Base-by-base conservation (phyloP, 352 stramenopile species). In the Plasmopara muralis region DNA sequence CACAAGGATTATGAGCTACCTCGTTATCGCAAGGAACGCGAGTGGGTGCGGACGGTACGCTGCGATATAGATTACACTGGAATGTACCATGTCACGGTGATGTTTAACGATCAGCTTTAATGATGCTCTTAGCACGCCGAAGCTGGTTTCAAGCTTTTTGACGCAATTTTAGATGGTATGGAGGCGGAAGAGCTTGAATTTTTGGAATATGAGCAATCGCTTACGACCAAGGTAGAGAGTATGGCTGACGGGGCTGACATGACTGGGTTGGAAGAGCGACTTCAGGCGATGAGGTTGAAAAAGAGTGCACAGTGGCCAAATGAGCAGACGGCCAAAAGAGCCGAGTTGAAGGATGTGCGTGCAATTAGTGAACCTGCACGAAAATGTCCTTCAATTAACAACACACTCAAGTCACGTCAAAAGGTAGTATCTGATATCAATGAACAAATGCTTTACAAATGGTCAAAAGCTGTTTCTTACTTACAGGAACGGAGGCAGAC, bases 121-220 rank as follows among this genome's bases (percentile, higher is more conserved):
- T 18, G 53, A 14, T 65, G 40, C 31, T 31, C 8, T 37, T 60
- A 91, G 81, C 76, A 88, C 85, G 78, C 77, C 41, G 60, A 66
- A 50, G 58, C 75, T 40, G 81, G 74, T 5, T 71, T 76, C 16
- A 73, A 67, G 47, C 59, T 91, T 6, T 87, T 91, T 38, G 78
- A 91, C 44, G 63, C 67, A 0, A 91, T 91, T 60, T 68, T 91
- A 40, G 74, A 89, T 62, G 81, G 81, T 13, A 91, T 91, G 77
- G 70, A 88, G 51, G 60, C 64, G 2, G 74, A 85, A 44, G 81
- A 91, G 43, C 47, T 62, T 2, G 75, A 87, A 37, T 69, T 77
- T 37, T 60, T 85, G 48, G 62, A 84, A 37, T 83, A 87, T 42
- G 69, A 82, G 28, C 56, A 55, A 20, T 74, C 76, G 34, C 41